These are phyloP conservation scores for Starmerella sp. DNA, from an alignment of 805 yeast species.

Conservation along the genomic window DNA sequence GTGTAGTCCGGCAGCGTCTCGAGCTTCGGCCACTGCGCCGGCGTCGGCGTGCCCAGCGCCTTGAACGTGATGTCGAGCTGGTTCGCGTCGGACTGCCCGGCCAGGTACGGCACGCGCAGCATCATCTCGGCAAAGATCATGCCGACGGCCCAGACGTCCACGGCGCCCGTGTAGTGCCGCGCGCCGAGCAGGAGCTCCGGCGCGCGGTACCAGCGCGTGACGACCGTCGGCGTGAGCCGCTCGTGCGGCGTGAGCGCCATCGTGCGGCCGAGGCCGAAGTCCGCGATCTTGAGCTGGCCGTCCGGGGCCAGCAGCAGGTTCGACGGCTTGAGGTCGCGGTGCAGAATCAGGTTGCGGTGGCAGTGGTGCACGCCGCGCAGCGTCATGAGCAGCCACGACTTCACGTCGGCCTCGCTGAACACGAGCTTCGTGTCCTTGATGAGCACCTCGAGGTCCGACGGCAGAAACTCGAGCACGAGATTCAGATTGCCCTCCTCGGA, in stretches of 20 bases:
- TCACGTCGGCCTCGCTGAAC: constrained; percentile 77
- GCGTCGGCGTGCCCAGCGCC: constrained; percentile 94
- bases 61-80: constrained; percentile 88
- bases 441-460: constrained; percentile 80
- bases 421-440: constrained; percentile 68
- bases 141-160: constrained; percentile 96
- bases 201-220: constrained; percentile 95
- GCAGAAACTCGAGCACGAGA: constrained; percentile 83
- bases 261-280: constrained; percentile 90
- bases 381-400: constrained; percentile 91
- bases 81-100: constrained; percentile 82
- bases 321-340: constrained; percentile 88
- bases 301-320: constrained; percentile 75
- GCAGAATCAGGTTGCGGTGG: constrained; percentile 80
- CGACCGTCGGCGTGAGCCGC: constrained; percentile 82
- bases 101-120: constrained; percentile 88
- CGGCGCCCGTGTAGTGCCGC: constrained; percentile 73
- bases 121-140: constrained; percentile 90
- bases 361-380: constrained; percentile 91
- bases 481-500: constrained; percentile 49
- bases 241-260: constrained; percentile 53
- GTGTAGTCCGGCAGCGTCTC: constrained; percentile 62
- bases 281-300: constrained; percentile 87
- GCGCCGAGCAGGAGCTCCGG: constrained; percentile 90
- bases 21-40: constrained; percentile 82